Percentiles rank a stretch among this genome's conserved stretches.
phyloP scores from a whole-genome alignment of 495 filamentous ascomycete genomes.

The Annulohypoxylon maeteangense region DNA sequence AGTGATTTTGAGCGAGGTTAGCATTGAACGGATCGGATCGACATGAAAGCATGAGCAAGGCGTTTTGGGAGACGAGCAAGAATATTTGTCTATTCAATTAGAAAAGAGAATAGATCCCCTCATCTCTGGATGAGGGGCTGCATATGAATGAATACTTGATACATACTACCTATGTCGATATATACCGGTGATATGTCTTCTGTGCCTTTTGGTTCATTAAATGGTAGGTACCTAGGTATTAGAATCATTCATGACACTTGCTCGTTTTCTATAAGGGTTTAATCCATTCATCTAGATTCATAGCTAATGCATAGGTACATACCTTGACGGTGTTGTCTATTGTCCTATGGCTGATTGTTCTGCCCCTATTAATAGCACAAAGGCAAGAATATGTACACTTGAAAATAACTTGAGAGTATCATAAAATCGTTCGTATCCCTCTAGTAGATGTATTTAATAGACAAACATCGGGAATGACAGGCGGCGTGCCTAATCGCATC shows the following conservation, averaged over 20 bases:
- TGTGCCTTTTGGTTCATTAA: not conserved
- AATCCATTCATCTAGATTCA: too few relatives aligned
- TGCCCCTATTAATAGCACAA: too few relatives aligned
- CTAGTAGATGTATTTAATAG: not conserved
- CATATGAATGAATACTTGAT: constrained; percentile 7
- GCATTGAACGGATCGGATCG: constrained; percentile 10
- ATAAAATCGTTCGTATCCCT: too few relatives aligned
- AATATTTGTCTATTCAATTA: not conserved
- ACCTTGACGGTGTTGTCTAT: too few relatives aligned
- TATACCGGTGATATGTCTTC: not conserved
- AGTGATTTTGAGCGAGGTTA: not conserved
- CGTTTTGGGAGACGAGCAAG: constrained; percentile 11
- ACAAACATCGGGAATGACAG: not conserved
- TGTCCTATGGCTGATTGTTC: not conserved
- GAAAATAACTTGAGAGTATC: too few relatives aligned
- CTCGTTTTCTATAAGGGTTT: not conserved
- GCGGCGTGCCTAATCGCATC: constrained; percentile 1
- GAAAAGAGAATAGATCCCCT: not conserved
- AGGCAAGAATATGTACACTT: too few relatives aligned
- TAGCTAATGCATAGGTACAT: too few relatives aligned
- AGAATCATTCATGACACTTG: not conserved
- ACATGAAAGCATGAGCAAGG: constrained; percentile 27
- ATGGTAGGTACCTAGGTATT: not conserved
- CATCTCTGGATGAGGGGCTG: not conserved
- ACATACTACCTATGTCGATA: not conserved